Percentiles rank a stretch among this genome's conserved stretches.
These are phyloP conservation scores for Xylaria castorea DNA, from an alignment of 495 filamentous ascomycete species.

Conservation along the genomic window DNA sequence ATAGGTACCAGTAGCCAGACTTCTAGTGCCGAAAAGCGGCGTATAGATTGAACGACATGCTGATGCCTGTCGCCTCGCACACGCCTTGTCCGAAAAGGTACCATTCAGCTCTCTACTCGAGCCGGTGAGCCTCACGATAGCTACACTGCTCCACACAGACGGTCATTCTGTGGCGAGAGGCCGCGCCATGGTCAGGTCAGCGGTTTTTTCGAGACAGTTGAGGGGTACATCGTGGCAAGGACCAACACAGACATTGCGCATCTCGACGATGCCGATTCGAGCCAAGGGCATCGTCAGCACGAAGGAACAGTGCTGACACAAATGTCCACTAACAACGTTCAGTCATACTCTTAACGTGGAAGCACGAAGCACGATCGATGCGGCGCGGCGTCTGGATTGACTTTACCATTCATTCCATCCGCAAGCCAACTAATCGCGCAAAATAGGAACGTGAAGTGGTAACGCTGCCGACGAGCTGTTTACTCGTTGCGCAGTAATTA, in stretches of 20 bases:
- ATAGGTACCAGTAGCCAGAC: background rate
- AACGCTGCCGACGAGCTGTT: background rate
- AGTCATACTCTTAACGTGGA: background rate
- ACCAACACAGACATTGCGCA: background rate
- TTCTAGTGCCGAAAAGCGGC: slow-evolving; percentile 16
- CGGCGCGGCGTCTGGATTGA: background rate
- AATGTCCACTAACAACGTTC: slow-evolving; percentile 13
- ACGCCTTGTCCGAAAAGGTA: slow-evolving; percentile 1
- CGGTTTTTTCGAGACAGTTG: background rate
- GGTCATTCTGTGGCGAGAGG: background rate
- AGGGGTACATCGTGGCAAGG: slow-evolving; percentile 7
- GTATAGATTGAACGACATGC: background rate
- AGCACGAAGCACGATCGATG: background rate
- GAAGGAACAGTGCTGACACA: slow-evolving; percentile 25
- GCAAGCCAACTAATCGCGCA: slow-evolving; percentile 7
- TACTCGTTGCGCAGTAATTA: background rate
- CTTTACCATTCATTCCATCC: background rate
- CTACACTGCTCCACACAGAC: background rate
- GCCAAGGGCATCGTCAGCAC: slow-evolving; percentile 11
- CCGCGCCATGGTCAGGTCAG: slow-evolving; percentile 3
- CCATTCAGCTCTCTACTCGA: background rate
- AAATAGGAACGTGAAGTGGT: background rate
- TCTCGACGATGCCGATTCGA: slow-evolving; percentile 7
- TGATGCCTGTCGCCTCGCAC: slow-evolving; percentile 19
- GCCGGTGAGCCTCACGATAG: slow-evolving; percentile 19